Conservation (phyloP, 768 basidiomycete species). For the Tremella mesenterica region DNA sequence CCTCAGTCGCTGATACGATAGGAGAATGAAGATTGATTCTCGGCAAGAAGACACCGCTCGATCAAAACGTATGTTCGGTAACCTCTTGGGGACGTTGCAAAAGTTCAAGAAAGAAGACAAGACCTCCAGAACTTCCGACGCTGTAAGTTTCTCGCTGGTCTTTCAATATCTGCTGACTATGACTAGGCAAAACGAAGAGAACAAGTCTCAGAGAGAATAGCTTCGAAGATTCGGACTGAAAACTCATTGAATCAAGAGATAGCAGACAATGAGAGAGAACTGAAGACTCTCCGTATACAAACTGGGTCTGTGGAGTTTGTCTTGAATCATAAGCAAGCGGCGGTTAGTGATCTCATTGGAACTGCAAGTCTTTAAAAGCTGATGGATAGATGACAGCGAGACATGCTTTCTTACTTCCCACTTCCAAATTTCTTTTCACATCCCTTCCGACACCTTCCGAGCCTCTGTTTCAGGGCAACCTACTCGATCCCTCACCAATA, state of each 20-base stretch:
- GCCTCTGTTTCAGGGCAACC: conserved; percentile 19
- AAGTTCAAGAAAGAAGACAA: conserved; percentile 43
- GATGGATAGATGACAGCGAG: conserved; percentile 25
- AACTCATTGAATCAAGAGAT: conserved; percentile 39
- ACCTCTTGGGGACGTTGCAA: conserved; percentile 41
- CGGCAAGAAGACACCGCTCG: conserved; percentile 38
- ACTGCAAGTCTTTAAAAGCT: not conserved
- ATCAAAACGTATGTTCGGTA: conserved; percentile 39
- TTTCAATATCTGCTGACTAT: not conserved
- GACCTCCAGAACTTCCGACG: conserved; percentile 26
- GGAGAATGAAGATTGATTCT: conserved; percentile 30
- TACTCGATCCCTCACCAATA: conserved; percentile 38
- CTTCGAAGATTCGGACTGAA: conserved; percentile 35
- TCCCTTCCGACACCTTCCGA: conserved; percentile 17
- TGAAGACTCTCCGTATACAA: conserved; percentile 32
- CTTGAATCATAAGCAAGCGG: conserved; percentile 31
- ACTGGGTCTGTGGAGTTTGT: conserved; percentile 33
- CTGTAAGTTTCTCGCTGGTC: conserved; percentile 17
- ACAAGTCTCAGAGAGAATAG: conserved; percentile 34
- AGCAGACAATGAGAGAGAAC: conserved; percentile 31
- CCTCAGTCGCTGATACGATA: conserved; percentile 9
- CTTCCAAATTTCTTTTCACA: conserved; percentile 37
- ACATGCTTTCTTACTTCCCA: conserved; percentile 31
- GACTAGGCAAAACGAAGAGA: conserved; percentile 39
- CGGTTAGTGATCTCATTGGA: conserved; percentile 22